phyloP scores from a whole-genome alignment of 768 basidiomycete species.

The Amanita muscaria region DNA sequence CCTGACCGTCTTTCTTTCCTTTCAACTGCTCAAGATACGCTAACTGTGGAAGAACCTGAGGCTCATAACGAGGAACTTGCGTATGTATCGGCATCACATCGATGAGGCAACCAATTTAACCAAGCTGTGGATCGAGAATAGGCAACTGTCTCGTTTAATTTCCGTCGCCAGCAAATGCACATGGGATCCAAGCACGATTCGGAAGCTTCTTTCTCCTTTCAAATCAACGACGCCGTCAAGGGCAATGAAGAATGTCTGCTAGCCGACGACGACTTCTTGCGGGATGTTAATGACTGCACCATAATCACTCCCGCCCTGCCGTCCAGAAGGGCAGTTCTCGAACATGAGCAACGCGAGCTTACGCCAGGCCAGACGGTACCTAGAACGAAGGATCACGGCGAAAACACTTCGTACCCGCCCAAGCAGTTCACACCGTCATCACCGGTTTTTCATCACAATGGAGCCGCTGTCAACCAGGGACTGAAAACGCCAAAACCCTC shows the following conservation, averaged over 20 bases:
- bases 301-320: conserved; percentile 25
- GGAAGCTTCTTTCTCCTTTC: conserved; percentile 44
- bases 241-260: conserved; percentile 43
- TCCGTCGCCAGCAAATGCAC: conserved; percentile 7
- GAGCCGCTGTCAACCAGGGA: conserved; percentile 5
- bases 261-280: conserved; percentile 40
- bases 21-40: neutral
- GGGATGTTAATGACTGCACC: conserved; percentile 29
- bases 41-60: neutral
- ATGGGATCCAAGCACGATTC: conserved; percentile 21
- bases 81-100: conserved; percentile 10
- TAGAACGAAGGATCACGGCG: conserved; percentile 15
- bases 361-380: conserved; percentile 36
- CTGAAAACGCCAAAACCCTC: conserved; percentile 8
- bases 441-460: conserved; percentile 4
- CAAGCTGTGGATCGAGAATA: conserved; percentile 8
- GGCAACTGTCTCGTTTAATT: conserved; percentile 8
- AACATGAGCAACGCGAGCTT: conserved; percentile 22
- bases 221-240: conserved; percentile 37
- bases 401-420: conserved; percentile 4
- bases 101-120: conserved; percentile 7
- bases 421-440: conserved; percentile 9
- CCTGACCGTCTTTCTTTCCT: neutral
- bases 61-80: conserved; percentile 3
- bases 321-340: conserved; percentile 12